Evolutionary conservation across 1,284 basidiomycete species (phyloP).

Genomic region (Cutaneotrichosporon sp.): DNA sequence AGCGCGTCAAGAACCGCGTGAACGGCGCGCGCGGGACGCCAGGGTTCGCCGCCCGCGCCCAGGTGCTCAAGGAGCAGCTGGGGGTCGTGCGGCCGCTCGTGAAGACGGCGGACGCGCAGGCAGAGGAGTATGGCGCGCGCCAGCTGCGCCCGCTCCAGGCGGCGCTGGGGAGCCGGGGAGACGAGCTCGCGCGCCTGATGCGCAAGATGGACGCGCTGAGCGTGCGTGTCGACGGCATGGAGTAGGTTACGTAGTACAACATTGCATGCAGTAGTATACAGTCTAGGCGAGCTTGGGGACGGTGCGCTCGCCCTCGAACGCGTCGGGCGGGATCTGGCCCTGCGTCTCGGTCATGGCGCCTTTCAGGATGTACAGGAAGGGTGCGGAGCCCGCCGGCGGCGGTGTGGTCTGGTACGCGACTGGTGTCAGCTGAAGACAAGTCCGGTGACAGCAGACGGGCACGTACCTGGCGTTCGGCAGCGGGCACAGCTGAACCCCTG

Average conservation of each 20-base stretch:
- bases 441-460: too few relatives aligned
- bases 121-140: slow-evolving; percentile 13
- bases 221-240: slow-evolving; percentile 31
- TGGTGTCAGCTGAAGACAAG: slow-evolving; percentile 13
- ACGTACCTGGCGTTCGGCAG: slow-evolving; percentile 49
- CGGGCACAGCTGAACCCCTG: slow-evolving; percentile 47
- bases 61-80: slow-evolving; percentile 36
- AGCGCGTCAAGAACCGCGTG: slow-evolving; percentile 74
- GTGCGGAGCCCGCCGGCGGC: slow-evolving; percentile 43
- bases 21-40: slow-evolving; percentile 21
- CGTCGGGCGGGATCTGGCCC: slow-evolving; percentile 52
- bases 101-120: slow-evolving; percentile 8
- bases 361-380: slow-evolving; percentile 50
- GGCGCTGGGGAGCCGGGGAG: slow-evolving; percentile 26
- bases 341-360: slow-evolving; percentile 54
- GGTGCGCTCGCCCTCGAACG: slow-evolving; percentile 51
- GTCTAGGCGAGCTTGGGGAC: slow-evolving; percentile 5
- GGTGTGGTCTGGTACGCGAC: slow-evolving; percentile 52
- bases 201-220: slow-evolving; percentile 40
- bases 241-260: slow-evolving; percentile 18
- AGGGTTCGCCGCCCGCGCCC: slow-evolving; percentile 28
- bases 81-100: slow-evolving; percentile 26
- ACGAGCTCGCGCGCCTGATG: slow-evolving; percentile 42
- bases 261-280: slow-evolving; percentile 14
- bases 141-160: slow-evolving; percentile 41